Evolutionary conservation across 2,329 filamentous ascomycete genomes (phyloP).

Genomic region (Coniochaeta sp.): DNA sequence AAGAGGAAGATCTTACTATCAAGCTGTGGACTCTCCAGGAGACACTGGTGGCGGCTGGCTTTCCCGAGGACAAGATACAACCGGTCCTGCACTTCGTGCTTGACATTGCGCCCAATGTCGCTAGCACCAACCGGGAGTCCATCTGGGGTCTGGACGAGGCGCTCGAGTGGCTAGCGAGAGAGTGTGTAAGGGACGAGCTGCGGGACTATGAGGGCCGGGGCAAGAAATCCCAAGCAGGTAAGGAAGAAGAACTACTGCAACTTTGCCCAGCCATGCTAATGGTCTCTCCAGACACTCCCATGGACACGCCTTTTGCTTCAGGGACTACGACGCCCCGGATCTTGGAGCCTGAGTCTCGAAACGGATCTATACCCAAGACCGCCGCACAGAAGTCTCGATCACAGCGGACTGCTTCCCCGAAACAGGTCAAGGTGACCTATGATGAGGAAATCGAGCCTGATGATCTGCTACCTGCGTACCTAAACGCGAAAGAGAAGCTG

Average conservation of each 20-base stretch:
- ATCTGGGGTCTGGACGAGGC: conserved; percentile 85
- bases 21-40: conserved; percentile 81
- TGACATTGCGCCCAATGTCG: conserved; percentile 57
- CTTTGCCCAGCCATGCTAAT: not conserved
- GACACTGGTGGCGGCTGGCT: conserved; percentile 61
- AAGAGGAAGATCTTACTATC: conserved; percentile 72
- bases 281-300: conserved; percentile 33
- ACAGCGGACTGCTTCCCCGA: conserved; percentile 24
- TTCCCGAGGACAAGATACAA: conserved; percentile 56
- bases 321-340: conserved; percentile 42
- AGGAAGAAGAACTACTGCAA: too few relatives aligned
- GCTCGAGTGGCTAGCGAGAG: conserved; percentile 81
- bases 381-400: conserved; percentile 19
- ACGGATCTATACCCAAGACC: conserved; percentile 25
- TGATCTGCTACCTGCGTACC: conserved; percentile 65
- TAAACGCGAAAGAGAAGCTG: conserved; percentile 66
- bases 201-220: conserved; percentile 59
- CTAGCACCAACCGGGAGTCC: conserved; percentile 50
- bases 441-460: conserved; percentile 71
- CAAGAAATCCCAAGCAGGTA: conserved; percentile 31
- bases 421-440: conserved; percentile 38
- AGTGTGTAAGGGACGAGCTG: conserved; percentile 62
- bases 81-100: conserved; percentile 60
- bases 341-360: conserved; percentile 23
- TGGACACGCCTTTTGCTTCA: conserved; percentile 42